Percentiles rank a stretch among this genome's conserved stretches.
Evolutionary conservation across 805 yeast genomes (phyloP).

Genomic region (Clavispora phyllophila): DNA sequence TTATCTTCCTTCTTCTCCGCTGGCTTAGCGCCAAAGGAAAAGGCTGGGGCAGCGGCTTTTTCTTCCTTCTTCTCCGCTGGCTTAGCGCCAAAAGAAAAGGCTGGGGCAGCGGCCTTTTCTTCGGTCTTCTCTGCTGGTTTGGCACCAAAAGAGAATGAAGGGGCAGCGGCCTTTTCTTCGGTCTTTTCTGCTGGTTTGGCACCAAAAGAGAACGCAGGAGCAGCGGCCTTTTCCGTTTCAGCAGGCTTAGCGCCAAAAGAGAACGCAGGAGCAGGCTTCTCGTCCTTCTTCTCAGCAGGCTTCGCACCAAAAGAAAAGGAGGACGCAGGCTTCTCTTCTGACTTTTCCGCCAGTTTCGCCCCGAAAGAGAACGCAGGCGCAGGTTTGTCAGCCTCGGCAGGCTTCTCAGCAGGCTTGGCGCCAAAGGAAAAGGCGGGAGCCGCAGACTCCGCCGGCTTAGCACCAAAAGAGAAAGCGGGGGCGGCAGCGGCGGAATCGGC

Average conservation of each 20-base stretch:
- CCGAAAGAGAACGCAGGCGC: constrained; percentile 17
- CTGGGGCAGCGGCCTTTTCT: constrained; percentile 12
- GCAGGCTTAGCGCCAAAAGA: not conserved
- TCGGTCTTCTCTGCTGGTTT: constrained; percentile 6
- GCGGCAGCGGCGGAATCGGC: not conserved
- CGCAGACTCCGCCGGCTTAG: constrained; percentile 3
- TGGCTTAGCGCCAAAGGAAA: constrained; percentile 11
- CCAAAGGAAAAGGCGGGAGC: constrained; percentile 18
- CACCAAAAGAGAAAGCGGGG: constrained; percentile 11
- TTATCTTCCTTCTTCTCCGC: constrained; percentile 9
- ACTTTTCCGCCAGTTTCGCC: no score
- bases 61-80: constrained; percentile 8
- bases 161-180: constrained; percentile 13
- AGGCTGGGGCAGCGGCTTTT: constrained; percentile 11
- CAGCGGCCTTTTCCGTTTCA: no score
- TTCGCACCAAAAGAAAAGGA: constrained; percentile 9
- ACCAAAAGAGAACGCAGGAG: constrained; percentile 12
- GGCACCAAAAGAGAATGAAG: constrained; percentile 13
- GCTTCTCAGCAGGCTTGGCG: constrained; percentile 15
- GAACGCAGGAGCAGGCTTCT: constrained; percentile 1
- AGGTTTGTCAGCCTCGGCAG: constrained; percentile 1
- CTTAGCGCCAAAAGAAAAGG: constrained; percentile 11
- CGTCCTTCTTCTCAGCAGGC: no score
- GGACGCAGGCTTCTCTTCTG: constrained; percentile 8
- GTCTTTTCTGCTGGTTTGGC: constrained; percentile 4